Evolutionary conservation across 2,329 filamentous ascomycete genomes (phyloP), one percentile per base, ranked within the genome.

Genomic region (Claviceps spartinae): DNA sequence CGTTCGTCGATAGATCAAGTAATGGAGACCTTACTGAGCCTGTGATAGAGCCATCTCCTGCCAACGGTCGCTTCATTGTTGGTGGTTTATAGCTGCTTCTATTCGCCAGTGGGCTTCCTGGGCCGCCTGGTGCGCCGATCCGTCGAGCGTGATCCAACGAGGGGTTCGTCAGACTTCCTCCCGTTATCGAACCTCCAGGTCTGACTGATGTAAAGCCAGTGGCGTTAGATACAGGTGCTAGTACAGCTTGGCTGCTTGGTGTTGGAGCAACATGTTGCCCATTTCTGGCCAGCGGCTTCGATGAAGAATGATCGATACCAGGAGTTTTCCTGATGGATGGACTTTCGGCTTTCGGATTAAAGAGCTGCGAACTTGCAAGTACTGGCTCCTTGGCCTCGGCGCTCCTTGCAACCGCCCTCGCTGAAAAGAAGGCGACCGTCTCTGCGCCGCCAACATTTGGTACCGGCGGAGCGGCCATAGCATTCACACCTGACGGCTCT

Each of bases 251-350:
- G 55, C 59, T 63, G 56, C 52, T 61, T n/a, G 61, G 14, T 16
- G 22, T 47, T 1, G 74, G 72, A 1, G 73, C 63, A 0, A 80
- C 69, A 53, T 82, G 77, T 56, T 77, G 72, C 0, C 74, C 69
- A 46, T 72, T 74, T 55, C 76, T 78, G 4, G 76, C 77, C 2
- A 95, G 70, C 0, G 89, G 88, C 50, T 84, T 83, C 4, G 86
- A 90, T 49, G 80, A 83, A 22, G 71, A 81, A 62, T 94, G 88
- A 61, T 96, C 88, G 41, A 96, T 78, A 2, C 90, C 90, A 0
- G 86, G 85, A 0, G 91, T 96, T 63, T 91, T 90, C 55, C 88
- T 81, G 62, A 95, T 89, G 0, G 89, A 93, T 0, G 90, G 89
- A 55, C 83, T 88, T 60, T 90, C 85, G 5, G 81, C 76, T 53